Conservation (phyloP, 768 basidiomycete species). For the Collybia mongolica region DNA sequence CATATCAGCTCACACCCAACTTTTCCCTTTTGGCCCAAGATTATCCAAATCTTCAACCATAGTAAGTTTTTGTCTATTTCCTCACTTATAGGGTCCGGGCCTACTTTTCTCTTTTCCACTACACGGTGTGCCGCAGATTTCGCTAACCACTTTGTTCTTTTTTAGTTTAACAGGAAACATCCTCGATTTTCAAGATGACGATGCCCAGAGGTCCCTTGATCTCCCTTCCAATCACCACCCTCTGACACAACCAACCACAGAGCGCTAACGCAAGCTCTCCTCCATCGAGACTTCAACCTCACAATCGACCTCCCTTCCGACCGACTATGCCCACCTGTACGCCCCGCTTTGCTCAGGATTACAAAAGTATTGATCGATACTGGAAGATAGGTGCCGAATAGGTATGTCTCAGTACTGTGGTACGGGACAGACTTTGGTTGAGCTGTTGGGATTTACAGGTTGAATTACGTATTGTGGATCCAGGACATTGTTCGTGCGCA, state of each 20-base stretch:
- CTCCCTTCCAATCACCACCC: background rate
- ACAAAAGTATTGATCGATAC: background rate
- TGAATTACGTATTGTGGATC: constrained; percentile 88
- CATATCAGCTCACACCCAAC: constrained; percentile 43
- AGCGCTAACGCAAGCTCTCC: constrained; percentile 74
- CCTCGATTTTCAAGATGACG: constrained; percentile 77
- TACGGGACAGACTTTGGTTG: background rate
- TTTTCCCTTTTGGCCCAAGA: constrained; percentile 56
- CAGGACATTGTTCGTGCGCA: constrained; percentile 59
- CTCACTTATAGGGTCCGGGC: background rate
- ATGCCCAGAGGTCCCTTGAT: constrained; percentile 58
- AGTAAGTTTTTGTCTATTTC: constrained; percentile 5
- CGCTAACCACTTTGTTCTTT: background rate
- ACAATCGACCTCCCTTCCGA: constrained; percentile 60
- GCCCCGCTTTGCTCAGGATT: constrained; percentile 21
- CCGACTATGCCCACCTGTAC: constrained; percentile 85
- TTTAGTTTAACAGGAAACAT: constrained; percentile 26
- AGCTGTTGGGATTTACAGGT: constrained; percentile 33
- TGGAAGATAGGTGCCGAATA: constrained; percentile 61
- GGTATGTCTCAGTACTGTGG: constrained; percentile 33
- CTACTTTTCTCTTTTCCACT: too few species aligned
- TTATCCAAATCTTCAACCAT: constrained; percentile 42
- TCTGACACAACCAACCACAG: constrained; percentile 34
- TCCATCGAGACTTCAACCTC: constrained; percentile 72
- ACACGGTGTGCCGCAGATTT: too few species aligned